These are phyloP conservation scores for Cantharellus anzutake DNA, from an alignment of 768 basidiomycete genomes.

Conservation along the genomic window DNA sequence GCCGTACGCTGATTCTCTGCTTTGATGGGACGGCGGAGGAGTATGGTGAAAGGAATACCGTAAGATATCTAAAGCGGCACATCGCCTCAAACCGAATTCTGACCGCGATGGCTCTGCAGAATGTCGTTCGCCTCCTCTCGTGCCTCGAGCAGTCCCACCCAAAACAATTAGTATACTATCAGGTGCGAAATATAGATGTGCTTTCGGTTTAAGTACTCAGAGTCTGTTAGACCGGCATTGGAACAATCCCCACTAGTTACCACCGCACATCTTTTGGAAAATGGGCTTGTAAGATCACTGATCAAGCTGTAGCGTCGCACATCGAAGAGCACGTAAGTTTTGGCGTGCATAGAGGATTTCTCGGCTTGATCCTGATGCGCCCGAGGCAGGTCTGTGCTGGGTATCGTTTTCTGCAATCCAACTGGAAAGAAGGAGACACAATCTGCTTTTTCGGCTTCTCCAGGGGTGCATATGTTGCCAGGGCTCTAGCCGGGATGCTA, in stretches of 20 bases:
- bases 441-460: conserved; percentile 19
- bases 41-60: conserved; percentile 8
- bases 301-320: conserved; percentile 7
- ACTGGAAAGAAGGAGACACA: conserved; percentile 36
- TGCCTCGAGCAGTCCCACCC: conserved; percentile 17
- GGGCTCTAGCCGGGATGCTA: conserved; percentile 16
- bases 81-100: too few relatives aligned
- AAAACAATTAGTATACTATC: conserved; percentile 14
- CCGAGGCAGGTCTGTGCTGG: conserved; percentile 29
- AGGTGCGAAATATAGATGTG: neutral
- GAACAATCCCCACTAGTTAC: conserved; percentile 4
- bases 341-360: too few relatives aligned
- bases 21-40: conserved; percentile 10
- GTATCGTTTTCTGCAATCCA: conserved; percentile 63
- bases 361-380: too few relatives aligned
- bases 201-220: neutral
- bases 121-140: conserved; percentile 15
- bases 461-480: conserved; percentile 16
- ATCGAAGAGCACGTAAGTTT: conserved; percentile 8
- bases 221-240: conserved; percentile 8
- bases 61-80: too few relatives aligned
- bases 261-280: neutral
- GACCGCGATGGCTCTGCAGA: too few relatives aligned
- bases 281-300: neutral
- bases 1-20: conserved; percentile 10